Conservation (phyloP, 2,329 filamentous ascomycete species). For the Dothistroma septosporum region DNA sequence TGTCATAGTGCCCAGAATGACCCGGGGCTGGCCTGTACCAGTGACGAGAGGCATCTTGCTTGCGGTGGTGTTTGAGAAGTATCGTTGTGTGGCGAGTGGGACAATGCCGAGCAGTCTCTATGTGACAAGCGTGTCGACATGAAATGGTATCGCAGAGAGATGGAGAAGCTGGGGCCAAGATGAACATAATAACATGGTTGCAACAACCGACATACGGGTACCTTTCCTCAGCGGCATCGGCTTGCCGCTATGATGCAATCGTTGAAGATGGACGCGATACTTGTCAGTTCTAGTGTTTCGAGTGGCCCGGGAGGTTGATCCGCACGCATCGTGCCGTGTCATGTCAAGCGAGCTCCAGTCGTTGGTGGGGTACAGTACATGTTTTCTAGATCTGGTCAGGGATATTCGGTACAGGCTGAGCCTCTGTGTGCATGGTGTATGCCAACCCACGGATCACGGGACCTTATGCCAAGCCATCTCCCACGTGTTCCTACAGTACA, state of each 20-base stretch:
- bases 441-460: no score
- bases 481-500: no score
- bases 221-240: not conserved
- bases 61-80: slow-evolving; percentile 12
- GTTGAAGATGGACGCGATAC: not conserved
- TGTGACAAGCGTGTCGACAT: slow-evolving; percentile 8
- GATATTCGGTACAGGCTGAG: no score
- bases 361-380: no score
- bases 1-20: slow-evolving; percentile 72
- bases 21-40: slow-evolving; percentile 52
- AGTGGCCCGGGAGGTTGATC: not conserved
- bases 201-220: not conserved
- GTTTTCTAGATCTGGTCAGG: no score
- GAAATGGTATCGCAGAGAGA: slow-evolving; percentile 1
- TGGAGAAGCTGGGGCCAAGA: not conserved
- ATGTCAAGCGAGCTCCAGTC: not conserved
- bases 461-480: no score
- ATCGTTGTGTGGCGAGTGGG: slow-evolving; percentile 6
- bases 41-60: slow-evolving; percentile 41
- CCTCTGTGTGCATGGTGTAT: no score
- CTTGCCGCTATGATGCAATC: slow-evolving; percentile 9
- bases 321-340: not conserved
- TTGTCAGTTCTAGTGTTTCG: not conserved
- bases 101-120: not conserved
- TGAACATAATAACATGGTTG: not conserved